Evolutionary conservation across 768 basidiomycete genomes (phyloP).

Genomic region (Kwoniella bestiolae): DNA sequence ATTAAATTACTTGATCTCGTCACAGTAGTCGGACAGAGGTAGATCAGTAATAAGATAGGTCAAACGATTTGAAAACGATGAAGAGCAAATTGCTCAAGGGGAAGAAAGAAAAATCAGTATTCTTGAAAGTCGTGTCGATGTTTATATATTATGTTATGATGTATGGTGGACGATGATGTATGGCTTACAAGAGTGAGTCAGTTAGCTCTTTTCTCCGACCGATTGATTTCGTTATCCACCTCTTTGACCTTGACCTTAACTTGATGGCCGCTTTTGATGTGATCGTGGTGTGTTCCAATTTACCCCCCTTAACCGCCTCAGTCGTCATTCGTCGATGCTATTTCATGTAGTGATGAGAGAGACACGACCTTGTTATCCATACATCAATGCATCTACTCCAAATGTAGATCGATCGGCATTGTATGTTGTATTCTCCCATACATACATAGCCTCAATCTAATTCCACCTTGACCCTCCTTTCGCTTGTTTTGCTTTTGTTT

Average conservation of each 20-base stretch:
- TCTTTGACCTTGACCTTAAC: too few relatives aligned
- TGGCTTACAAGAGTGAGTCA: constrained; percentile 7
- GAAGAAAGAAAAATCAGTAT: neutral
- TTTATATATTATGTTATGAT: neutral
- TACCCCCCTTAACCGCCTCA: neutral
- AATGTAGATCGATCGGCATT: constrained; percentile 9
- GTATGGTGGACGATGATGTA: too few relatives aligned
- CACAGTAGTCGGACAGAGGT: neutral
- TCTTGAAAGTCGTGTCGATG: neutral
- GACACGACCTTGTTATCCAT: neutral
- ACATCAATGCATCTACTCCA: neutral
- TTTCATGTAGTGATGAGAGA: neutral
- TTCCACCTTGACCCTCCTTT: neutral
- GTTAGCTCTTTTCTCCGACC: neutral
- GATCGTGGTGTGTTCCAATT: neutral
- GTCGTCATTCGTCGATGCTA: neutral
- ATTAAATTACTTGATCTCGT: too few relatives aligned
- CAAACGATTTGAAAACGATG: neutral
- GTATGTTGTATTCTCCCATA: neutral
- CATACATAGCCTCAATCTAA: neutral
- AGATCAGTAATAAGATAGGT: neutral
- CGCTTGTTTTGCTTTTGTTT: constrained; percentile 1
- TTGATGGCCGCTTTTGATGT: neutral
- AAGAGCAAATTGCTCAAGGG: constrained; percentile 1
- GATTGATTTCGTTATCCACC: too few relatives aligned